A percentile compares a stretch with the other conserved stretches of the same genome.
These are phyloP conservation scores for Fusarium camptoceras DNA, from an alignment of 2,329 filamentous ascomycete genomes.

Conservation along the genomic window DNA sequence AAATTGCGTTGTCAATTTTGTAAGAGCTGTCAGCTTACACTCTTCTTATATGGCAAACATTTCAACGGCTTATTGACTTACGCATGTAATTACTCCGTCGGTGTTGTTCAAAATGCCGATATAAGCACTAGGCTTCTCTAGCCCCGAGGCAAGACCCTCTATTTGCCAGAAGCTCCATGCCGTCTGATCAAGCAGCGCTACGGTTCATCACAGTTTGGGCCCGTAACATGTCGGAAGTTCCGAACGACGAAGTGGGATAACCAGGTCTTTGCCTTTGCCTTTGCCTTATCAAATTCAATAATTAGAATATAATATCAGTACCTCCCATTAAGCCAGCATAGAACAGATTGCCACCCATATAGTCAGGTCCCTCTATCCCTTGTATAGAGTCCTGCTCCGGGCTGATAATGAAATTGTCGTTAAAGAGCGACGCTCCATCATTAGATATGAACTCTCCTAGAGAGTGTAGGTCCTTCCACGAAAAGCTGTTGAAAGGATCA, in stretches of 20 bases:
- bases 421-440: constrained; percentile 36
- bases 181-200: not conserved
- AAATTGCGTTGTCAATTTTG: not conserved
- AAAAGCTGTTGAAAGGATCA: constrained; percentile 66
- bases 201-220: not conserved
- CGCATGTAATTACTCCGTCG: not conserved
- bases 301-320: constrained; percentile 21
- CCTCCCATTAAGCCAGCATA: constrained; percentile 1
- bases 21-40: not conserved
- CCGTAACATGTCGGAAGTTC: not conserved
- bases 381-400: constrained; percentile 31
- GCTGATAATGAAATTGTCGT: constrained; percentile 25
- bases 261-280: too few species aligned
- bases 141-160: not conserved
- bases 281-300: not conserved
- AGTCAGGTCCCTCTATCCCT: constrained; percentile 12
- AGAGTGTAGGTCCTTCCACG: constrained; percentile 70
- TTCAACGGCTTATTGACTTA: not conserved
- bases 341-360: constrained; percentile 2
- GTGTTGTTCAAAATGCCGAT: not conserved
- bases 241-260: not conserved
- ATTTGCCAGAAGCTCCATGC: not conserved
- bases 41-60: not conserved
- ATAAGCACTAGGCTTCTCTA: not conserved
- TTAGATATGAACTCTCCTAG: constrained; percentile 64